Evolutionary conservation across 495 filamentous ascomycete species (phyloP).

Genomic region (Podospora comata): DNA sequence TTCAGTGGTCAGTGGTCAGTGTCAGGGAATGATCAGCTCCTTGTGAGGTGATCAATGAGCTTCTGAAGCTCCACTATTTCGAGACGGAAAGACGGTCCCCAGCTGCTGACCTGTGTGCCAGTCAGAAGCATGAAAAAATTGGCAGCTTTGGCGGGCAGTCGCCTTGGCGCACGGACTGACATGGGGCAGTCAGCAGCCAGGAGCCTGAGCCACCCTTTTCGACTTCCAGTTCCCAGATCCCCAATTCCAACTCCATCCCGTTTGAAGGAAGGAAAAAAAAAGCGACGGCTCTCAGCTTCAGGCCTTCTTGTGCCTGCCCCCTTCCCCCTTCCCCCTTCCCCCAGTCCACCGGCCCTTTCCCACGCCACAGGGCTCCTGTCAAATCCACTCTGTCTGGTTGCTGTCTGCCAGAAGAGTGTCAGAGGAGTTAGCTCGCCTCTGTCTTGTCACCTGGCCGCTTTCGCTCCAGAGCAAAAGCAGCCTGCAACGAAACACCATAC

Average conservation of each 20-base stretch:
- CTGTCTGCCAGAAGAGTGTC: conserved; percentile 18
- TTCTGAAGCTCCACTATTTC: not conserved
- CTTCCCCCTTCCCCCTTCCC: not conserved
- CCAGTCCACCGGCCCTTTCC: conserved; percentile 11
- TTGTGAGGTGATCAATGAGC: not conserved
- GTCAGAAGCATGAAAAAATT: conserved; percentile 4
- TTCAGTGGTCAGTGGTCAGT: conserved; percentile 6
- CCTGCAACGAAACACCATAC: conserved; percentile 1
- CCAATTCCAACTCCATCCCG: conserved; percentile 22
- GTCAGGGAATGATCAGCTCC: not conserved
- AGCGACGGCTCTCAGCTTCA: conserved; percentile 9
- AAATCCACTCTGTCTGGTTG: conserved; percentile 18
- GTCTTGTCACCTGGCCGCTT: conserved; percentile 17
- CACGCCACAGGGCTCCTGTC: conserved; percentile 15
- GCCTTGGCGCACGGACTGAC: not conserved
- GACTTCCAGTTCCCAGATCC: conserved; percentile 16
- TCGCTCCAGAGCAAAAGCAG: conserved; percentile 9
- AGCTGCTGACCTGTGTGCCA: not conserved
- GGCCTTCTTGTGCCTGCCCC: not conserved
- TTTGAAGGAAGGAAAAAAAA: conserved; percentile 18
- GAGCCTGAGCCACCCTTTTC: conserved; percentile 8
- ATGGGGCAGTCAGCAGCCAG: conserved; percentile 1
- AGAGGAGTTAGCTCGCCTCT: conserved; percentile 26
- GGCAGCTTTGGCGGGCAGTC: not conserved
- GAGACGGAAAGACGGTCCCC: not conserved